phyloP scores from a whole-genome alignment of 2,329 filamentous ascomycete species.

The Alternaria viburni region DNA sequence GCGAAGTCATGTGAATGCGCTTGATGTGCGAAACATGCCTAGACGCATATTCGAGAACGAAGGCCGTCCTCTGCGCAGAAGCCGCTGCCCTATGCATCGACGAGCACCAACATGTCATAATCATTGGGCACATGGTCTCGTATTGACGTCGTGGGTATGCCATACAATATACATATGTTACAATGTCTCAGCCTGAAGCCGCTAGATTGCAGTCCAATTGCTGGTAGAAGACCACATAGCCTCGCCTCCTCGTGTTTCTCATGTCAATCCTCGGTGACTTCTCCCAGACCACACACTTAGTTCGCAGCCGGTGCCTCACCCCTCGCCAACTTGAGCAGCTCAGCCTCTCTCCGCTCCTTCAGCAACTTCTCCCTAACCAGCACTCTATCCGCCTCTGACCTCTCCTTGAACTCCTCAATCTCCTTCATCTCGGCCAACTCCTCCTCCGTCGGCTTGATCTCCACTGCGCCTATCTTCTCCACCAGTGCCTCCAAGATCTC shows the following conservation, averaged over 20 bases:
- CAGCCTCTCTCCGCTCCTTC: slow-evolving; percentile 67
- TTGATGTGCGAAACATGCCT: neutral
- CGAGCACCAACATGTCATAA: neutral
- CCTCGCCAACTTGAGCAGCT: slow-evolving; percentile 62
- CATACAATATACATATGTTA: slow-evolving; percentile 11
- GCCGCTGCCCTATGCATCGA: neutral
- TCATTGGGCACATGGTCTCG: neutral
- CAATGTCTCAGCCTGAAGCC: slow-evolving; percentile 1
- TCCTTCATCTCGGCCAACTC: slow-evolving; percentile 66
- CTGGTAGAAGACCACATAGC: neutral
- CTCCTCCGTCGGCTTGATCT: slow-evolving; percentile 63
- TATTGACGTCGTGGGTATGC: neutral
- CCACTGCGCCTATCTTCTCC: slow-evolving; percentile 65
- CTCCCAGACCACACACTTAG: neutral
- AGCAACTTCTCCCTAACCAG: slow-evolving; percentile 60
- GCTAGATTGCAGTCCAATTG: neutral
- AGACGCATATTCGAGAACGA: neutral
- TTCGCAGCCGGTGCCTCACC: slow-evolving; percentile 28
- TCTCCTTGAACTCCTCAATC: slow-evolving; percentile 61
- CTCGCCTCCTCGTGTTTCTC: neutral
- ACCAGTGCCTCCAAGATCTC: slow-evolving; percentile 70
- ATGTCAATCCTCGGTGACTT: neutral
- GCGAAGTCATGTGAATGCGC: neutral
- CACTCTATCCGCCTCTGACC: slow-evolving; percentile 62
- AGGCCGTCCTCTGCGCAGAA: neutral